Conservation (phyloP, 345 rosid genomes). For the Erucastrum elatum region DNA sequence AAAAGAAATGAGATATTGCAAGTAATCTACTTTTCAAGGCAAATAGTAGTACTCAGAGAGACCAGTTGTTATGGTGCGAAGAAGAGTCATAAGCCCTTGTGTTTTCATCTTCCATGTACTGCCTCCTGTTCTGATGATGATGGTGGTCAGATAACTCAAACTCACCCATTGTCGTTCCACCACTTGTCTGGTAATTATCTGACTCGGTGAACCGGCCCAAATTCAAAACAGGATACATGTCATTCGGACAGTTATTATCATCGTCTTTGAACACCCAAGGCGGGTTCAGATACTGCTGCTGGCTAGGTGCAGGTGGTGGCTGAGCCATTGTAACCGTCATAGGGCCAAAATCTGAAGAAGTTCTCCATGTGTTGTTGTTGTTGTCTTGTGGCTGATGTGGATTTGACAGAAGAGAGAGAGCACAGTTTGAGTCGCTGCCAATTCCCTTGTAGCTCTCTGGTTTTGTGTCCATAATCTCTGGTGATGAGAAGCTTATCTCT, state of each 20-base stretch:
- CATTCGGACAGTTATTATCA: constrained; percentile 40
- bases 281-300: constrained; percentile 49
- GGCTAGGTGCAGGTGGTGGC: constrained; percentile 48
- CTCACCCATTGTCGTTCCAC: constrained; percentile 44
- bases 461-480: constrained; percentile 47
- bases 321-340: constrained; percentile 52
- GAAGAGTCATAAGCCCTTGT: constrained; percentile 63
- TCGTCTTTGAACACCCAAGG: constrained; percentile 61
- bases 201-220: constrained; percentile 54
- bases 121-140: constrained; percentile 47
- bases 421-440: constrained; percentile 70
- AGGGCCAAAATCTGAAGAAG: constrained; percentile 43
- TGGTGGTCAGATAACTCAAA: constrained; percentile 47
- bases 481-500: constrained; percentile 53
- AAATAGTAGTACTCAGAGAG: constrained; percentile 45
- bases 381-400: constrained; percentile 57
- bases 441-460: constrained; percentile 72
- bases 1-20: neutral
- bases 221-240: constrained; percentile 52
- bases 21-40: neutral
- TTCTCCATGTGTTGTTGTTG: constrained; percentile 42
- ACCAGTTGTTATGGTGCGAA: constrained; percentile 66
- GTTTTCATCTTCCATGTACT: constrained; percentile 56
- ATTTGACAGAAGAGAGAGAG: constrained; percentile 99
- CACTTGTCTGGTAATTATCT: constrained; percentile 33